Percentiles rank a stretch among this genome's conserved stretches.
Conservation (phyloP, 306 rosid genomes). For the Fragaria ananassa region DNA sequence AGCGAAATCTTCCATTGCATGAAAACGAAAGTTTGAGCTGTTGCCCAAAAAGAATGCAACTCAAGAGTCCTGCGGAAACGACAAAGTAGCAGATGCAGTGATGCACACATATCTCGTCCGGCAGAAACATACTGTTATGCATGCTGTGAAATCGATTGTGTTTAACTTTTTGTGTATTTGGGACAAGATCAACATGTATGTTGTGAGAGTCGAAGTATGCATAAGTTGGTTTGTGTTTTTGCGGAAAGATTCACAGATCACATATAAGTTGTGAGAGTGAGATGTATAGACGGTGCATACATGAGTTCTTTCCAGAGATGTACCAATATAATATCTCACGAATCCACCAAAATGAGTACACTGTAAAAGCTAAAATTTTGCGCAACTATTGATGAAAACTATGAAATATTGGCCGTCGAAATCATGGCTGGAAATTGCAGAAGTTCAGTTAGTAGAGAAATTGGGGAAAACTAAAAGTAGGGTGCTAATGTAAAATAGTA, state of each 20-base stretch:
- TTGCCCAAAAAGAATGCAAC: background rate
- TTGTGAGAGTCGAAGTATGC: background rate
- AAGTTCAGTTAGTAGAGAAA: background rate
- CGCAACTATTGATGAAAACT: background rate
- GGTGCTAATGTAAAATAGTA: too few species aligned
- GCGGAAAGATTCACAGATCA: background rate
- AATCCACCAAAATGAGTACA: background rate
- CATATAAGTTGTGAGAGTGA: background rate
- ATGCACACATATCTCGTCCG: background rate
- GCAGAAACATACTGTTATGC: background rate
- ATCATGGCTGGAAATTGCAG: too few species aligned
- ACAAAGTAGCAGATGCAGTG: slow-evolving; percentile 10
- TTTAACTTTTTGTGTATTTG: background rate
- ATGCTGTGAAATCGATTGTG: background rate
- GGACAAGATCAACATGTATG: background rate
- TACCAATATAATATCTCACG: background rate
- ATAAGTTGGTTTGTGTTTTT: background rate
- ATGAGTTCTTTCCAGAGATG: background rate
- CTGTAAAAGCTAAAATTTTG: background rate
- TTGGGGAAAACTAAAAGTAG: background rate
- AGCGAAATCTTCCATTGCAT: background rate
- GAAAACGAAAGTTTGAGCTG: background rate
- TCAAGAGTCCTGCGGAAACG: background rate
- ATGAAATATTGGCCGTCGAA: background rate
- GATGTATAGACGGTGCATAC: background rate